Conservation (phyloP, 2,329 filamentous ascomycete genomes). For the Paecilomyces niveus region DNA sequence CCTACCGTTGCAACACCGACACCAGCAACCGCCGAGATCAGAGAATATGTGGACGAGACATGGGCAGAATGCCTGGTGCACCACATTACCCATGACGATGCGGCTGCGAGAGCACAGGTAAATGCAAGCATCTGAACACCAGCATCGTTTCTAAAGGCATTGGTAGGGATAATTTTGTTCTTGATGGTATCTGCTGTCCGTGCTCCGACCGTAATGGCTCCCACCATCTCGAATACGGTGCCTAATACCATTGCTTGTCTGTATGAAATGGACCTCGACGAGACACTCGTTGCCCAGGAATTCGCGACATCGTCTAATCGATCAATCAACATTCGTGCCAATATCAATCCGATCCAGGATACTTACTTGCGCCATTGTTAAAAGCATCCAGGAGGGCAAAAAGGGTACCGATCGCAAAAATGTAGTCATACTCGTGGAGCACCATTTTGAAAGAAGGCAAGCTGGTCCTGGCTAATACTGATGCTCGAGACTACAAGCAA, state of each 20-base stretch:
- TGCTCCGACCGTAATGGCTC: slow-evolving; percentile 60
- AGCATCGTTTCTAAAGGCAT: slow-evolving; percentile 53
- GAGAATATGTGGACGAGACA: slow-evolving; percentile 66
- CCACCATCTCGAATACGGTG: slow-evolving; percentile 60
- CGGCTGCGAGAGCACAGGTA: slow-evolving; percentile 56
- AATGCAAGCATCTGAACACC: slow-evolving; percentile 64
- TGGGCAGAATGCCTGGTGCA: slow-evolving; percentile 67
- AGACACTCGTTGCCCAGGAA: slow-evolving; percentile 73
- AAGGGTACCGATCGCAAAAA: slow-evolving; percentile 68
- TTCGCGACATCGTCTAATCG: slow-evolving; percentile 71
- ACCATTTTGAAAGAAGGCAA: slow-evolving; percentile 40
- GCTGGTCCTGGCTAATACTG: not conserved
- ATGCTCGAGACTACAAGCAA: too few relatives aligned
- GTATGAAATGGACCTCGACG: slow-evolving; percentile 68
- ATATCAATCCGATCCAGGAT: not conserved
- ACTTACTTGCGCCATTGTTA: slow-evolving; percentile 73
- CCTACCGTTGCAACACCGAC: slow-evolving; percentile 63
- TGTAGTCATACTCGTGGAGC: slow-evolving; percentile 59
- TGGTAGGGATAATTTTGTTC: slow-evolving; percentile 62
- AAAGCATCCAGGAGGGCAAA: slow-evolving; percentile 71
- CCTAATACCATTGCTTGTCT: slow-evolving; percentile 61
- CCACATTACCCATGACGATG: slow-evolving; percentile 72
- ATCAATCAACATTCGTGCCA: slow-evolving; percentile 7
- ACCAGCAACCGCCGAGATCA: slow-evolving; percentile 62
- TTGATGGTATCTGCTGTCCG: slow-evolving; percentile 72